A percentile compares a stretch with the other conserved stretches of the same genome.
Evolutionary conservation across 2,329 filamentous ascomycete species (phyloP).

Genomic region (Neurospora crassa): DNA sequence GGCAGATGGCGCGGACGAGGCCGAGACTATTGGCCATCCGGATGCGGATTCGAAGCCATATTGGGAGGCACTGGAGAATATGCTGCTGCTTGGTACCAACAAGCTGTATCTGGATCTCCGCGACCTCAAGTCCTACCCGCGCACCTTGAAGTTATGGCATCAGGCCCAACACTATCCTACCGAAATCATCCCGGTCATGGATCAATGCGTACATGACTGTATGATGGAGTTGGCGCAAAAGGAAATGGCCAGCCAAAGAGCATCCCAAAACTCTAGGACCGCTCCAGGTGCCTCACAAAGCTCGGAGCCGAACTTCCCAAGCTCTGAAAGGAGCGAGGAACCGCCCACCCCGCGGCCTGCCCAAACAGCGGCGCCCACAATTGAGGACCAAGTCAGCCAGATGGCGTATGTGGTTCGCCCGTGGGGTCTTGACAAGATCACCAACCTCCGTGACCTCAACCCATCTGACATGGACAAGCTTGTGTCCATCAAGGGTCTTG

Average conservation of each 20-base stretch:
- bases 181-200: constrained; percentile 94
- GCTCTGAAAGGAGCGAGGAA: constrained; percentile 61
- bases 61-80: constrained; percentile 74
- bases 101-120: constrained; percentile 80
- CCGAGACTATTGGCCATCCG: constrained; percentile 59
- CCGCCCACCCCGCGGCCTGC: constrained; percentile 34
- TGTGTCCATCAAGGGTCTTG: constrained; percentile 87
- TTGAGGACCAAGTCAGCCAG: constrained; percentile 73
- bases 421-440: constrained; percentile 75
- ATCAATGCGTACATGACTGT: constrained; percentile 84
- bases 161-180: constrained; percentile 90
- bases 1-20: constrained; percentile 71
- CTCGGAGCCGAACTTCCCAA: constrained; percentile 68
- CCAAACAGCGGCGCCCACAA: constrained; percentile 39
- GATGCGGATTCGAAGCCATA: constrained; percentile 75
- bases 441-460: constrained; percentile 90
- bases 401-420: constrained; percentile 79
- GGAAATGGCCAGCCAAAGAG: constrained; percentile 61
- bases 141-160: constrained; percentile 89
- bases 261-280: constrained; percentile 45
- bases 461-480: constrained; percentile 93
- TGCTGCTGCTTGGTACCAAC: constrained; percentile 77
- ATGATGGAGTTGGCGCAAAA: constrained; percentile 84
- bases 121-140: constrained; percentile 86
- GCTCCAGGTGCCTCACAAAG: constrained; percentile 44